These are phyloP conservation scores for Actinomucor elegans DNA, from an alignment of 371 early-diverging fungal genomes.

Conservation along the genomic window DNA sequence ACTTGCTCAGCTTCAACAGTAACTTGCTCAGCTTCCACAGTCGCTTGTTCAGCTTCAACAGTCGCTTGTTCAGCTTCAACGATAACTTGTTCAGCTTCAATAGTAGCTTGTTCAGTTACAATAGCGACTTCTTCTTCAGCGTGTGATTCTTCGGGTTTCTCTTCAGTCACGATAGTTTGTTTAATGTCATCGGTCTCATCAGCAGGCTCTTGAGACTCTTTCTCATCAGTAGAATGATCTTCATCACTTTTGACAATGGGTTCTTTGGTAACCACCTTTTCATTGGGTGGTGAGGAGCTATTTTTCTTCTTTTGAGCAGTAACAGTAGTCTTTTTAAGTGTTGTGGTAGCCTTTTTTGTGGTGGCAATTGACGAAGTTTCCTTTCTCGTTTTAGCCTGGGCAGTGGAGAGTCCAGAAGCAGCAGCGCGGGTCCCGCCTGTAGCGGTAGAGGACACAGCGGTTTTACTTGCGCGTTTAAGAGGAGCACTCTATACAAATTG, in stretches of 20 bases:
- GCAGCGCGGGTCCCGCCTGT: conserved; percentile 7
- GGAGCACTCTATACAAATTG: neutral
- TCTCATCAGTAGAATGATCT: neutral
- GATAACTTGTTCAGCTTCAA: neutral
- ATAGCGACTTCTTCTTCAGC: neutral
- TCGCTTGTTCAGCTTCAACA: too few relatives aligned
- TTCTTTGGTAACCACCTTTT: too few relatives aligned
- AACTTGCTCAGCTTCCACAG: too few relatives aligned
- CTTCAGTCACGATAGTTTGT: neutral
- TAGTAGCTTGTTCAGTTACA: too few relatives aligned
- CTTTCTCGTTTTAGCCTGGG: conserved; percentile 7
- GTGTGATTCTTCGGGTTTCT: neutral
- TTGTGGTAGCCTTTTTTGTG: conserved; percentile 1
- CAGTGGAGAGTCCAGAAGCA: neutral
- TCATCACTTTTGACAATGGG: too few relatives aligned
- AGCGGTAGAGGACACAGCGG: too few relatives aligned
- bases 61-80: neutral
- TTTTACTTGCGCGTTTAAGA: conserved; percentile 3
- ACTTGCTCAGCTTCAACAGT: neutral
- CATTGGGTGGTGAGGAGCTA: too few relatives aligned
- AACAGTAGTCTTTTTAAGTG: neutral
- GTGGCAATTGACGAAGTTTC: conserved; percentile 5
- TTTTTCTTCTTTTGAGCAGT: neutral
- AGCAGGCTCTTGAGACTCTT: neutral
- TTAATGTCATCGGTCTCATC: neutral